Base-by-base conservation (phyloP, 371 early-diverging fungal genomes). In the Rhizopus delemar region DNA sequence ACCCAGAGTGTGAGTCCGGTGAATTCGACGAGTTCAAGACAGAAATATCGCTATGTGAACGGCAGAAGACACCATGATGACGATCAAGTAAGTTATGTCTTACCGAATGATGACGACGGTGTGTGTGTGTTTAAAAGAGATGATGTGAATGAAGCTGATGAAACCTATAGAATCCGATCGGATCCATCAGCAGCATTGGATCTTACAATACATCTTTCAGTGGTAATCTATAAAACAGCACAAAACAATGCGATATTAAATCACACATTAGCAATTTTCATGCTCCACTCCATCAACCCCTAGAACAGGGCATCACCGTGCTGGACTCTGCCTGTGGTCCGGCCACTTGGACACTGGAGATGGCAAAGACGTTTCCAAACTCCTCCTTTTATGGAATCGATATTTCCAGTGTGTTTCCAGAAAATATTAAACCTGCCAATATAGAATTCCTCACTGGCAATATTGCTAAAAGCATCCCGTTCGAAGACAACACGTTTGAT, bases 41-140 rank as follows among this genome's bases (percentile, higher is more conserved):
- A 69, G 3, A 63, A 38, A 3, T 70, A 62, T 55, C 53, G 61
- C 3, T 78, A 72, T 46, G 64, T 65, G 16, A 71, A 73, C 34
- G 84, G 84, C 7, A 71, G 84, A 54, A 70, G 72, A 39, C 76
- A 73, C 16, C 75, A 81, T 46, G 66, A 73, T n/a, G 70, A 74
- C 31, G 68, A 70, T n/a, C 66, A 54, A 28, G 74, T 74, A 3
- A 60, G 74, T 4, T 84, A 84, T 54, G 65, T 81, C 53, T 60
- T 84, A 5, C 84, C 84, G 2, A 78, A 78, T 48, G 82, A 84
- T 39, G 69, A 78, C 41, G 73, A 66, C 62, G 78, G 78, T 74
- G 59, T n/a, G 39, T 6, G 28, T 6, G 31, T 29, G n/a, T n/a
- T n/a, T n/a, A 8, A 5, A 53, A 38, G 13, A 12, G 36, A n/a